Evolutionary conservation across 2,329 filamentous ascomycete genomes (phyloP), one percentile per base, ranked within the genome.

Genomic region (Septoria petroselini): DNA sequence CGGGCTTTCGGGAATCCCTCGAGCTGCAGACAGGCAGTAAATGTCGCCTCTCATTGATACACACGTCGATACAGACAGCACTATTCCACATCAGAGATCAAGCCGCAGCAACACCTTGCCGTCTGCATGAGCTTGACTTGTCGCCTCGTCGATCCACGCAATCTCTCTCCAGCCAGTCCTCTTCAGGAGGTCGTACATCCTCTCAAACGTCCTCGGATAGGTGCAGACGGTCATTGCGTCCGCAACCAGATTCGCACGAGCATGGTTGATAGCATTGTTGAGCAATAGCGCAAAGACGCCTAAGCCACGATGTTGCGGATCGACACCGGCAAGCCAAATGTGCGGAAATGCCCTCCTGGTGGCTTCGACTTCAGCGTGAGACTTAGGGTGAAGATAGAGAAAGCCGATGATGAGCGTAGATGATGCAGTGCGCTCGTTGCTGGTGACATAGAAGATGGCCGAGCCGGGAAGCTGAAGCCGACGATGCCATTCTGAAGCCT

Each of bases 161-260:
- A 33, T 27, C 4, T 18, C 25, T n/a, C 33, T n/a, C 41, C 41
- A 43, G 12, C 41, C 41, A 12, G 27, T 34, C 29, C 33, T 9
- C 15, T 33, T 15, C 15, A 43, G 4, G 14, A 43, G 18, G 14
- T 30, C 21, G 27, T 43, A 43, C 41, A 43, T 43, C 27, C 21
- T 34, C 27, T 6, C 25, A 17, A 43, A 43, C 14, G 25, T 15
- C 14, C 15, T 30, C 9, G 41, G 41, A 34, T 33, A 43, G 3
- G 41, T 43, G 17, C 41, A 43, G 7, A 43, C 41, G n/a, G 41
- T 43, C 14, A 43, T 34, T 27, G 23, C 23, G 9, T 27, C 23
- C 23, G 23, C 23, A 27, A 5, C 23, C 5, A 27, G 23, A 31
- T n/a, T 15, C 21, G 14, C 27, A 4, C 25, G 27, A 43, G 29